Conservation (phyloP, 805 yeast genomes). For the Sugiyamaella smithiae region DNA sequence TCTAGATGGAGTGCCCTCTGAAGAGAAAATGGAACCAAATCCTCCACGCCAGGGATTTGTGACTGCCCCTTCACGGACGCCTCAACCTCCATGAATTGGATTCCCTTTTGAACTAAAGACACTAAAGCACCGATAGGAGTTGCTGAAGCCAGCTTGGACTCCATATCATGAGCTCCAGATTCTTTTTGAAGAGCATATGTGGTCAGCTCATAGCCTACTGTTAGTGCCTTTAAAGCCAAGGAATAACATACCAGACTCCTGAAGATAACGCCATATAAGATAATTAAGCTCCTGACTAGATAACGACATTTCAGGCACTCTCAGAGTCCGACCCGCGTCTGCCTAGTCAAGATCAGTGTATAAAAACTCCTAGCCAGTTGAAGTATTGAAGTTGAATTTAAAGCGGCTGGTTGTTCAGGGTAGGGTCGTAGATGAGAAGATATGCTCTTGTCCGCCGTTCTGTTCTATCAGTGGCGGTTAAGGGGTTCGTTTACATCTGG, state of each 20-base stretch:
- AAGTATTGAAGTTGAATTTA: background rate
- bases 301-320: no score
- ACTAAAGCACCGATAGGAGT: slow-evolving; percentile 83
- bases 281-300: slow-evolving; percentile 84
- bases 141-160: slow-evolving; percentile 44
- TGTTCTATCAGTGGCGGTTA: background rate
- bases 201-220: slow-evolving; percentile 54
- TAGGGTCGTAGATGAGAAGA: no score
- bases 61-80: slow-evolving; percentile 41
- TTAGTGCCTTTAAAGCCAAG: background rate
- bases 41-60: background rate
- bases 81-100: slow-evolving; percentile 71
- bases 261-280: slow-evolving; percentile 87
- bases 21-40: slow-evolving; percentile 4
- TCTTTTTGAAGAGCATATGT: slow-evolving; percentile 81
- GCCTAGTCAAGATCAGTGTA: no score
- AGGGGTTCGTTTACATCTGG: background rate
- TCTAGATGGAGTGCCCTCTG: slow-evolving; percentile 5
- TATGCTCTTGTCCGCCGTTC: background rate
- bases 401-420: background rate
- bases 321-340: no score
- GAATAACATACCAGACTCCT: slow-evolving; percentile 63
- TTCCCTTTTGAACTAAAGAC: slow-evolving; percentile 79
- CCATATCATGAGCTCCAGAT: slow-evolving; percentile 58
- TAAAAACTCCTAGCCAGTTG: no score